Percentiles rank a stretch among this genome's conserved stretches.
phyloP scores from a whole-genome alignment of 2,329 filamentous ascomycete species.

The Fusarium sp. region DNA sequence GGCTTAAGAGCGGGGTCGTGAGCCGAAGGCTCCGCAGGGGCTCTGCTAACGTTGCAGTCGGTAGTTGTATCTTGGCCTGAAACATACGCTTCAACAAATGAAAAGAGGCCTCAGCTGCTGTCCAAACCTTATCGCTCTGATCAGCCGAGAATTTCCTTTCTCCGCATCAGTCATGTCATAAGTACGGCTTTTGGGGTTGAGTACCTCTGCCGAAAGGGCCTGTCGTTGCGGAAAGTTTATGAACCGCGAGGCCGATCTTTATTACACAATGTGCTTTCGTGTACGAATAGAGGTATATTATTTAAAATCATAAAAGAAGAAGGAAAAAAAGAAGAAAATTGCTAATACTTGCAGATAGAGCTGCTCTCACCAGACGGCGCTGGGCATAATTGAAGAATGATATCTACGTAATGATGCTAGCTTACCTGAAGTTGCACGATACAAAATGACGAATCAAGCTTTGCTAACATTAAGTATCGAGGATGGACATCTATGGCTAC shows the following conservation, averaged over 20 bases:
- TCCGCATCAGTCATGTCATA: background rate
- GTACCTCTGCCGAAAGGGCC: background rate
- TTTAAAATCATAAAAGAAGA: no score
- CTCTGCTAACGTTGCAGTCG: background rate
- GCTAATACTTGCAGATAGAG: background rate
- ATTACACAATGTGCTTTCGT: fast-evolving
- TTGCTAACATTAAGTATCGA: no score
- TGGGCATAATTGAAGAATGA: no score
- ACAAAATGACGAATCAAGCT: no score
- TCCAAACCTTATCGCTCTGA: background rate
- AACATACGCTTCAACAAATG: background rate
- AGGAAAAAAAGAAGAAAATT: background rate
- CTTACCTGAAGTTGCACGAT: fast-evolving
- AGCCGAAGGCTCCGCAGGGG: background rate
- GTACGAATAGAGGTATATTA: no score
- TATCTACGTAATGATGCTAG: no score
- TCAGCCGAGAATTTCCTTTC: background rate
- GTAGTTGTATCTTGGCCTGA: background rate
- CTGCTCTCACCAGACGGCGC: no score
- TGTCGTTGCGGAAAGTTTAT: background rate
- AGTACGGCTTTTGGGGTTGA: background rate
- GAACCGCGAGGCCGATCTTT: fast-evolving
- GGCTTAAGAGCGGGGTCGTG: background rate
- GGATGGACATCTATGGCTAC: fast-evolving
- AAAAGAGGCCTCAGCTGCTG: fast-evolving